Percentiles rank a stretch among this genome's conserved stretches.
Evolutionary conservation across 306 rosid genomes (phyloP).

Genomic region (Castanospermum australe): DNA sequence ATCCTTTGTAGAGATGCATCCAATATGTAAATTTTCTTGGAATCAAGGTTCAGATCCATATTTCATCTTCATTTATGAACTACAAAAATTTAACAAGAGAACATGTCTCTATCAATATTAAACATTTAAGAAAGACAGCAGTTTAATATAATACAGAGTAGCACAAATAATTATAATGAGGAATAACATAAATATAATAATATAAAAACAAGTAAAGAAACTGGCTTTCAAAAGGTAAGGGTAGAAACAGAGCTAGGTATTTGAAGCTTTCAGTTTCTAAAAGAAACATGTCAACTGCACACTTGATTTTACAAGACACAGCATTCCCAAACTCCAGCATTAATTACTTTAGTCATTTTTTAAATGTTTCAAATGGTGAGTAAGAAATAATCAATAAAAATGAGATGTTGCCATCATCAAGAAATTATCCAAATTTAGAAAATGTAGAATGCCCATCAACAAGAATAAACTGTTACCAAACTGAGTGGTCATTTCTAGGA

Average conservation of each 20-base stretch:
- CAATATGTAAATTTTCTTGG: conserved; percentile 38
- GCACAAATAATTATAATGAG: not conserved
- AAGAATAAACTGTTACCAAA: conserved; percentile 42
- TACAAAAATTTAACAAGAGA: conserved; percentile 29
- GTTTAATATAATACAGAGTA: conserved; percentile 1
- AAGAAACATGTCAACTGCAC: not conserved
- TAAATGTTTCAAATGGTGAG: not conserved
- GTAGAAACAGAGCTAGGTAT: not conserved
- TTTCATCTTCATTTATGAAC: conserved; percentile 61
- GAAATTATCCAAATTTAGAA: not conserved
- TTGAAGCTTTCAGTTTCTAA: not conserved
- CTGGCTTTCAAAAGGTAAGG: not conserved
- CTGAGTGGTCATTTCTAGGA: conserved; percentile 52
- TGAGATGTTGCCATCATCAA: not conserved
- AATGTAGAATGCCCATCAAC: not conserved
- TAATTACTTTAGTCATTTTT: not conserved
- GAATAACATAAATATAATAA: not conserved
- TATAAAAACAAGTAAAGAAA: not conserved
- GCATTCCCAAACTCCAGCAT: not conserved
- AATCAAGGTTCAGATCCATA: conserved; percentile 70
- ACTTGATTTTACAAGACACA: not conserved
- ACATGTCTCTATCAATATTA: not conserved
- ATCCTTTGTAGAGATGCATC: conserved; percentile 66
- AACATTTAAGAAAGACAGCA: not conserved
- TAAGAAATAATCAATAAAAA: not conserved